phyloP scores from a whole-genome alignment of 371 early-diverging fungal genomes.

The Sporodiniella umbellata region DNA sequence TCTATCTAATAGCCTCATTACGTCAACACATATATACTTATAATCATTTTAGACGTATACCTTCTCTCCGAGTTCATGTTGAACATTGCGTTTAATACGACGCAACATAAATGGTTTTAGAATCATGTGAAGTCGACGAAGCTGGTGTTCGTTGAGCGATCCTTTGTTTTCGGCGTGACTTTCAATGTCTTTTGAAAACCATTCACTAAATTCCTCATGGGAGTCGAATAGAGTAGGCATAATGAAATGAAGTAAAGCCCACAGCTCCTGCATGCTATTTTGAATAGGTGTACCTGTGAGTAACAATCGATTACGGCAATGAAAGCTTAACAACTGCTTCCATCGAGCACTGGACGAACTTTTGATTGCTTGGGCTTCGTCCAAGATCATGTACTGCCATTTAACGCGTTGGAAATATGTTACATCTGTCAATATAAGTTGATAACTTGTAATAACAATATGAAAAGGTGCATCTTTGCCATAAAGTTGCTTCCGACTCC shows the following conservation, averaged over 20 bases:
- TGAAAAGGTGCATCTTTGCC: constrained; percentile 87
- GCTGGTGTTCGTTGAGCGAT: constrained; percentile 84
- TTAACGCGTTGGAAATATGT: constrained; percentile 85
- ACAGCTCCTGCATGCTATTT: constrained; percentile 92
- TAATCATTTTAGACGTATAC: constrained; percentile 14
- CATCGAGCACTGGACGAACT: constrained; percentile 87
- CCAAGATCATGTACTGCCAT: constrained; percentile 98
- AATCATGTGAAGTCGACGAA: constrained; percentile 92
- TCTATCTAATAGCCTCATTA: constrained; percentile 54
- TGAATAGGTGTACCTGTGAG: constrained; percentile 98
- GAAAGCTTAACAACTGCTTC: constrained; percentile 92
- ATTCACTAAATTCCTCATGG: constrained; percentile 92
- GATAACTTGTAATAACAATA: constrained; percentile 94
- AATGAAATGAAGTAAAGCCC: constrained; percentile 97
- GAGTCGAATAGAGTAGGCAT: constrained; percentile 98
- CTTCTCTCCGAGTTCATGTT: constrained; percentile 92
- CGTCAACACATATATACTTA: neutral
- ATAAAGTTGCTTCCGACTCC: constrained; percentile 76
- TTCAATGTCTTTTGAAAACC: constrained; percentile 96
- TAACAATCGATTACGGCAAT: constrained; percentile 89
- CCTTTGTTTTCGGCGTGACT: constrained; percentile 86
- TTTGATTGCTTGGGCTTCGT: constrained; percentile 99
- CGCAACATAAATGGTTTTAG: constrained; percentile 99
- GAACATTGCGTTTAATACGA: constrained; percentile 95
- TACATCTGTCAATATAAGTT: constrained; percentile 88